These are phyloP conservation scores for Neophaeococcomyces mojaviensis DNA, from an alignment of 2,329 filamentous ascomycete genomes.

Conservation along the genomic window DNA sequence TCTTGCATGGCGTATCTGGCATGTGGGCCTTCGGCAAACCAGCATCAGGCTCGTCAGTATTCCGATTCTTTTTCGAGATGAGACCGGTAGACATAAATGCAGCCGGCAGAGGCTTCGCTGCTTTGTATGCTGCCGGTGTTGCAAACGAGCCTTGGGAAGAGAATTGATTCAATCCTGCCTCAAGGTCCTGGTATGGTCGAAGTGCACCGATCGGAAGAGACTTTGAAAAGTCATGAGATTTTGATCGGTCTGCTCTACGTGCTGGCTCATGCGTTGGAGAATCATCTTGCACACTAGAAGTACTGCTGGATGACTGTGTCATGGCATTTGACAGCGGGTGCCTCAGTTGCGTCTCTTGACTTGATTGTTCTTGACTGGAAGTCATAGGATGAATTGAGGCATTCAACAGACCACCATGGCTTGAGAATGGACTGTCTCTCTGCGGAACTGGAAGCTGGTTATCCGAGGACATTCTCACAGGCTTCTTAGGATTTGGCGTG, in stretches of 20 bases:
- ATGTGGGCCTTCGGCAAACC: slow-evolving; percentile 58
- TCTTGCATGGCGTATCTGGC: slow-evolving; percentile 95
- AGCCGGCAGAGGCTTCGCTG: slow-evolving; percentile 66
- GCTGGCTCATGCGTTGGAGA: slow-evolving; percentile 57
- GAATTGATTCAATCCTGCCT: slow-evolving; percentile 39
- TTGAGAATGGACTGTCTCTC: slow-evolving; percentile 59
- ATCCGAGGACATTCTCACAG: slow-evolving; percentile 71
- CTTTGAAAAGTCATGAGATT: slow-evolving; percentile 45
- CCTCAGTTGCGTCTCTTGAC: slow-evolving; percentile 35
- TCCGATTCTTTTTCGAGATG: slow-evolving; percentile 87
- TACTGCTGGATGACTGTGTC: slow-evolving; percentile 74
- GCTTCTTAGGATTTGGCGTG: slow-evolving; percentile 52
- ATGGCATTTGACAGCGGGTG: slow-evolving; percentile 83
- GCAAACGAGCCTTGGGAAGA: slow-evolving; percentile 51
- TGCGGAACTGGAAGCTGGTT: slow-evolving; percentile 61
- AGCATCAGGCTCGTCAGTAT: slow-evolving; percentile 59
- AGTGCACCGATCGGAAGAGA: slow-evolving; percentile 63
- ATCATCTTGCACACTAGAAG: slow-evolving; percentile 68
- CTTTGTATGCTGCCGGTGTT: slow-evolving; percentile 70
- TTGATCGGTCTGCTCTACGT: slow-evolving; percentile 40
- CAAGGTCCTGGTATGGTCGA: slow-evolving; percentile 42
- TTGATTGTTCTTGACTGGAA: slow-evolving; percentile 27
- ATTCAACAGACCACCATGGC: slow-evolving; percentile 45
- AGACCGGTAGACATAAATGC: slow-evolving; percentile 92
- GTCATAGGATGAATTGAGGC: slow-evolving; percentile 47